Evolutionary conservation across 257 asterid genomes (phyloP), one percentile per base, ranked within the genome.

Genomic region (Nicotiana tomentosiformis): DNA sequence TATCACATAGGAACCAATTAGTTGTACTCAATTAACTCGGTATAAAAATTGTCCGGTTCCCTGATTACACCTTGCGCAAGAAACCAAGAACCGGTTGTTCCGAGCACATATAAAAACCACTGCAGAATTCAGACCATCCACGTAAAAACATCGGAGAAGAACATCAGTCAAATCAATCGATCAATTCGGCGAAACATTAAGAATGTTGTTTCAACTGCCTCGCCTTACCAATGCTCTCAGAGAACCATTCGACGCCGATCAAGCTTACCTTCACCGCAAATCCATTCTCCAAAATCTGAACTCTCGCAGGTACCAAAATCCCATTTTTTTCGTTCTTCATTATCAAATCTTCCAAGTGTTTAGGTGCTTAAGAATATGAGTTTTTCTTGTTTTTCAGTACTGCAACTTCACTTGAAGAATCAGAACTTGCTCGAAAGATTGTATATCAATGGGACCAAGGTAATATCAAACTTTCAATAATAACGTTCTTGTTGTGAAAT

Each of bases 381-480:
- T 69, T 43, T 74, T 65, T 26, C 39, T 67, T 69, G 66, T 33
- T 18, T 43, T 84, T 26, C 86, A 96, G 98, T 80, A 83, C 90
- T 56, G 90, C 88, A n/a, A 88, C 88, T 77, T 87, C 94, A 32
- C 83, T 49, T 65, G 92, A 90, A 77, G 98, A 93, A 80, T 91
- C 93, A 58, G 93, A 90, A 80, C 97, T 96, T 56, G 98, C 97
- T 62, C 93, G 92, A 23, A 91, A 84, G 81, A 88, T 96, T 81
- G 90, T 96, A 29, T 70, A 84, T 82, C 86, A 85, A 61, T 96
- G 98, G 98, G 98, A 96, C 29, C 91, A 92, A 91, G 99, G 99
- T 96, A 86, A 53, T 83, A 78, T 43, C 37, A 58, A 43, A 30
- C 26, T 56, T 30, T 43, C 20, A 6, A 37, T 9, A 69, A 10